Conservation (phyloP, 257 asterid genomes). For the Leptodermis oblonga region DNA sequence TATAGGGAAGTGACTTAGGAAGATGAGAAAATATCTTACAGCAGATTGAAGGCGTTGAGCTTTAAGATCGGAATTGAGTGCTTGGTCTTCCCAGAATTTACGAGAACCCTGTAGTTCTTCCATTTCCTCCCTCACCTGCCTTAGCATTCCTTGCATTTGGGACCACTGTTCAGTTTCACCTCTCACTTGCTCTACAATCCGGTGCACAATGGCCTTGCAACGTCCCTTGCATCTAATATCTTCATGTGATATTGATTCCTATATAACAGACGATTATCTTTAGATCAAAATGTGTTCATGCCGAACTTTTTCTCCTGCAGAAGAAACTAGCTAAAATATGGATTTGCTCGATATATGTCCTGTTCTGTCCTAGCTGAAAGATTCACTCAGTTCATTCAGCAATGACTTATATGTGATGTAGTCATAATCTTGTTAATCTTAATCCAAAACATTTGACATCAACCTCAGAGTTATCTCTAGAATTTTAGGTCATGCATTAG, state of each 20-base stretch:
- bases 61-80: constrained; percentile 38
- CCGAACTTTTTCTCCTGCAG: background rate
- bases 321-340: background rate
- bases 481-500: background rate
- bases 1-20: background rate
- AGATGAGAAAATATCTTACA: constrained; percentile 37
- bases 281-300: background rate
- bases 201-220: constrained; percentile 60
- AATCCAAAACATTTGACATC: background rate
- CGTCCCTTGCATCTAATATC: constrained; percentile 71
- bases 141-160: constrained; percentile 88
- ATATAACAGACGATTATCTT: constrained; percentile 5
- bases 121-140: constrained; percentile 72
- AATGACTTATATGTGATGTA: background rate
- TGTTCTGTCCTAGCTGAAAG: background rate
- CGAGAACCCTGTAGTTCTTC: constrained; percentile 70
- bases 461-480: background rate
- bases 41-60: constrained; percentile 41
- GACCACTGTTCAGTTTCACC: constrained; percentile 95
- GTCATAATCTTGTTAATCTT: background rate
- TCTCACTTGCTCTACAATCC: constrained; percentile 79
- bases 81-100: constrained; percentile 70
- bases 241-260: constrained; percentile 41
- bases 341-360: background rate
- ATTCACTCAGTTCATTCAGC: background rate